Base-by-base conservation (phyloP, 2,329 filamentous ascomycete species). In the Sporothrix sp. region DNA sequence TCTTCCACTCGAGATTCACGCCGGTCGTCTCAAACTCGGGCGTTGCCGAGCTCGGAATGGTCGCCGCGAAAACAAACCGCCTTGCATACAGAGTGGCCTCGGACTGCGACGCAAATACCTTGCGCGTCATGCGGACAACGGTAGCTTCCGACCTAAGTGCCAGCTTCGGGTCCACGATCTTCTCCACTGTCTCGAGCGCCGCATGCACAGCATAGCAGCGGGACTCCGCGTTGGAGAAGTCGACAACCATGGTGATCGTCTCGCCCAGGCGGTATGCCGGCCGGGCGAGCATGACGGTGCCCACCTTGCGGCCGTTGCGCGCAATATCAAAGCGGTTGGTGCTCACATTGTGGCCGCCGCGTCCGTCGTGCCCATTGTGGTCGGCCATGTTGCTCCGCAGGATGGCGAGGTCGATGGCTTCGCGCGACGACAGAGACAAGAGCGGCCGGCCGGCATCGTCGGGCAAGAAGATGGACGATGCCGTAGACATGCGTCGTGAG, bases 321-420 rank as follows among this genome's bases (percentile, higher is more conserved):
- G 91, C 84, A 63, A 98, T 97, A 63, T 95, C 90, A 64, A 97
- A 98, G 35, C 89, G 82, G 61, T 95, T 96, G n/a, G 84, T 79
- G 62, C 86, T 90, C 59, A 88, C 84, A n/a, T 28, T 32, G 33
- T 44, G 23, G 16, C 39, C 25, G 38, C 28, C 36, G 33, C 43
- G 40, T 37, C 43, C 38, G 47, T 46, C 37, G 36, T 39, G 35
- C 10, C 7, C 14, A 14, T 16, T 16, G 10, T n/a, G 20, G 20
- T 79, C 75, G 2, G 73, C 72, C 58, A 83, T 70, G 58, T 88
- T 88, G 62, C 87, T 89, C 57, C 87, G 82, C 48, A 96, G 74
- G 53, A 97, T 95, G 11, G 93, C 86, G 54, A 95, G 75, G 62
- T 96, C 87, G 60, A 98, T 95, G 18, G 87, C 82, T 60, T 96